Conservation (phyloP, 768 basidiomycete species). For the Tulasnella calospora region DNA sequence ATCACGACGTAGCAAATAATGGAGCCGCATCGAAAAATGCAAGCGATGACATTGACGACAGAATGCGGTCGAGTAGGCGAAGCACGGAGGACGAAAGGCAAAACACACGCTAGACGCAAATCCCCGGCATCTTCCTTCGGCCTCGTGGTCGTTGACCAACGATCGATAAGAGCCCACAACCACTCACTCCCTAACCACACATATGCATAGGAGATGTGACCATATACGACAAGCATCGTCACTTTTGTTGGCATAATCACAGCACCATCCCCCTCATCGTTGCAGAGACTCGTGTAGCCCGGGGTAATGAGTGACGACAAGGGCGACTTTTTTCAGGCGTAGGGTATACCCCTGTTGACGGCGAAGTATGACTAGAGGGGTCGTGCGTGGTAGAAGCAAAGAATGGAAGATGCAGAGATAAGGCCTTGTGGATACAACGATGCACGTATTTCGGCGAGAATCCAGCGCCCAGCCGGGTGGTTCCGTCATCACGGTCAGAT, state of each 20-base stretch:
- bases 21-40: background rate
- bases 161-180: slow-evolving; percentile 1
- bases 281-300: background rate
- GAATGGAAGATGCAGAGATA: slow-evolving; percentile 1
- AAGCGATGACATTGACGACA: background rate
- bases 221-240: background rate
- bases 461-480: background rate
- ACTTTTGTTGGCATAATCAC: background rate
- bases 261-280: background rate
- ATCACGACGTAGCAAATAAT: background rate
- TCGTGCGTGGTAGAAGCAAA: background rate
- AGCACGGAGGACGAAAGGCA: slow-evolving; percentile 2
- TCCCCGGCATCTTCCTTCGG: background rate
- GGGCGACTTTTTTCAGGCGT: background rate
- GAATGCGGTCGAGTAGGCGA: background rate
- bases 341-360: slow-evolving; percentile 2
- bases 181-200: background rate
- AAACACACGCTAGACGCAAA: background rate
- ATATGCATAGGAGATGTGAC: background rate
- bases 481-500: background rate
- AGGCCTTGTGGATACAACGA: slow-evolving; percentile 1
- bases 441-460: slow-evolving; percentile 1
- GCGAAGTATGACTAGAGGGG: background rate
- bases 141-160: background rate
- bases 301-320: background rate